A percentile compares a stretch with the other conserved stretches of the same genome.
Conservation (phyloP, 441 rosid genomes). For the Pelargonium fulgidum region DNA sequence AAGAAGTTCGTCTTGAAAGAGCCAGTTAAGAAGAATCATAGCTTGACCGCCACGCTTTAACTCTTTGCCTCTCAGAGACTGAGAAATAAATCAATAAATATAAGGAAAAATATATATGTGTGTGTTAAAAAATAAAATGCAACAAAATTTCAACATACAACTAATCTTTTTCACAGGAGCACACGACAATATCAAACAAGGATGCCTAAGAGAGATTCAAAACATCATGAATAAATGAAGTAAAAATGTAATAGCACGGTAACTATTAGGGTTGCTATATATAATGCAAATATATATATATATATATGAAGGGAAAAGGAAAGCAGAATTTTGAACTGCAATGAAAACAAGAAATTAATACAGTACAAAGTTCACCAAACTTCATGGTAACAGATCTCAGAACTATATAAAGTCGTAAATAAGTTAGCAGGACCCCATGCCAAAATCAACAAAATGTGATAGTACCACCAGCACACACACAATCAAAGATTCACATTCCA, state of each 20-base stretch:
- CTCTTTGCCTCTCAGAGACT: slow-evolving; percentile 63
- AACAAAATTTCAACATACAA: not conserved
- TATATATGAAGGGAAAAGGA: not conserved
- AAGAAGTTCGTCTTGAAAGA: slow-evolving; percentile 61
- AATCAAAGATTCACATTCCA: not conserved
- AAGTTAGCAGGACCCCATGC: not conserved
- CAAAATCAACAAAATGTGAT: not conserved
- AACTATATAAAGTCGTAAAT: not conserved
- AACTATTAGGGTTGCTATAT: not conserved
- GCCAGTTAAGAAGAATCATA: slow-evolving; percentile 56
- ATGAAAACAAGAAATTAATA: not conserved
- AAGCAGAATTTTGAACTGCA: not conserved
- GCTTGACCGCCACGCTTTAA: slow-evolving; percentile 44
- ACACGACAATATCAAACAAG: not conserved
- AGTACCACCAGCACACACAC: not conserved
- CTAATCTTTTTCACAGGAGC: not conserved
- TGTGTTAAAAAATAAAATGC: not conserved
- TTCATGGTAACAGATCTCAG: not conserved
- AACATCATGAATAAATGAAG: not conserved
- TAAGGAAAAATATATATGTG: not conserved
- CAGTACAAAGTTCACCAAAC: not conserved
- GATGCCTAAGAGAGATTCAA: not conserved
- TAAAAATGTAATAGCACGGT: not conserved
- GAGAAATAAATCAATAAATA: slow-evolving; percentile 17
- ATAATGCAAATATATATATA: too few species aligned